Evolutionary conservation across 306 rosid genomes (phyloP), one percentile per base, ranked within the genome.

Genomic region (Acacia acuminata): DNA sequence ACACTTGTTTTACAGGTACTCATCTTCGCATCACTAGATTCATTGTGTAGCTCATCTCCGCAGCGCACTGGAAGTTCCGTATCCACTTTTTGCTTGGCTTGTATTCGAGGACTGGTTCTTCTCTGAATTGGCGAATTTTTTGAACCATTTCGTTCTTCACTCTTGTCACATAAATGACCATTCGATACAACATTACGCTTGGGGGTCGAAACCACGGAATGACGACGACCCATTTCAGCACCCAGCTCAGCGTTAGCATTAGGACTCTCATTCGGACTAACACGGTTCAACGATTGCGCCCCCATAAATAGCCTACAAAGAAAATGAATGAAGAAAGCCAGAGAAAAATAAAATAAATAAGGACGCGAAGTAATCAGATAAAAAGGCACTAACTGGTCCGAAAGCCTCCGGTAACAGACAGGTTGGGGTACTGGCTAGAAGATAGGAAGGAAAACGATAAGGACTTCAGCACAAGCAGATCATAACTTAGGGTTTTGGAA

Each of bases 241-340:
- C 43, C 77, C 22, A 61, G 53, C 61, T 82, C 76, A 32, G 48
- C 82, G 68, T 65, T 80, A 0, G 78, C 68, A 11, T 68, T 58
- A 7, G 88, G 72, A 71, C 64, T 84, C 63, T 73, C 78, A 86
- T 82, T 71, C 55, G 83, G 53, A 81, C n/a, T 66, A 36, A 36
- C 42, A 53, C 81, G 32, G 68, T 88, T 85, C n/a, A 63, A 67
- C 27, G 96, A 84, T 19, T 84, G 85, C 58, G 22, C 89, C 25
- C 88, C 91, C 93, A 91, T 90, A 38, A 38, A 5, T 24, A 42
- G 53, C 40, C 83, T 79, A 32, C 70, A 45, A 55, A 24, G 8
- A 20, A 43, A 15, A 19, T 19, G 48, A 77, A 30, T 1, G 43
- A 19, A 44, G 7, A 64, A 22, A 67, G 50, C 11, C 22, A 30